Evolutionary conservation across 1,284 basidiomycete genomes (phyloP), one percentile per base, ranked within the genome.

Genomic region (Ceratobasidium sp.): DNA sequence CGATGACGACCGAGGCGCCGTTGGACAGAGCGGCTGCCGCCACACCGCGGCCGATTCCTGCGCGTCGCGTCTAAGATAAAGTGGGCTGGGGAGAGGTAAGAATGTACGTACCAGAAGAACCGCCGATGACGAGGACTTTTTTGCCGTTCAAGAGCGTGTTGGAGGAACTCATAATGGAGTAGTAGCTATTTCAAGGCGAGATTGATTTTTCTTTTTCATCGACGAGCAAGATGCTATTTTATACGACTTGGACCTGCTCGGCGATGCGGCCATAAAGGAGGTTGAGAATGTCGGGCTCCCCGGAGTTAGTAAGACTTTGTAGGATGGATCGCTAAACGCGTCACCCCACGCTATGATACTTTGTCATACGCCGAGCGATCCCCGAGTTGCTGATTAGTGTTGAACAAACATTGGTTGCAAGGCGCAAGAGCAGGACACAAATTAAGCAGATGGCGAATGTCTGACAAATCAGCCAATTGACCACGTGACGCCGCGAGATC

Each of bases 1-100:
- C 56, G 17, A 77, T 62, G 22, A 77, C 46, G 6, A 77, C 76
- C 1, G 52, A 57, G 1, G 76, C 76, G n/a, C 76, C 76, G 37
- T 69, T 25, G 1, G 46, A 44, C 34, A 77, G 76, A n/a, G 54
- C 34, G 11, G 52, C 65, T 17, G 40, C 54, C 13, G 76, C 76
- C 15, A 77, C 68, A 44, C 32, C 22, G 52, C 34, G 49, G 17
- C 76, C 71, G 37, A 77, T 68, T 49, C 76, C 76, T 76, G 22
- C 37, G 4, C 5, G 3, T 17, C 1, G 15, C 19, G 11, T 19
- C 8, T 32, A 9, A 51, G 46, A 22, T 43, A 1, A n/a, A 15
- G 7, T 32, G 22, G 32, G 4, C 1, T 5, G 22, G 34, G 13
- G 11, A 37, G 15, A 11, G 57, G 17, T 34, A 19, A 1, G 62